These are phyloP conservation scores for Ceratorhiza oryzae-sativae DNA, from an alignment of 1,284 basidiomycete species.

Conservation along the genomic window DNA sequence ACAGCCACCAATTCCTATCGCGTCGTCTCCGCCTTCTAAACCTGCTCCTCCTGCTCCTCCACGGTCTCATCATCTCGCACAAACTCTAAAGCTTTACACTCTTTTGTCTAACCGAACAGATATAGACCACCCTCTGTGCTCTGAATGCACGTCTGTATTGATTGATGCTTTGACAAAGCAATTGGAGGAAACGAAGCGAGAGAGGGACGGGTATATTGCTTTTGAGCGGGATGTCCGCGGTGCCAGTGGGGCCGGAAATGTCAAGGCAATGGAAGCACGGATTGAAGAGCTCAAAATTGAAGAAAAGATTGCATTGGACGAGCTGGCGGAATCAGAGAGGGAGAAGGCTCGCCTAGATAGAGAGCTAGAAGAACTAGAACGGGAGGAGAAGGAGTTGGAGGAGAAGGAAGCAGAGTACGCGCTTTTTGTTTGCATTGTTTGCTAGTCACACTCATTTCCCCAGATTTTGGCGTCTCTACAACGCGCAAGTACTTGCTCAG, in stretches of 20 bases:
- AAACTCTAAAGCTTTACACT: conserved; percentile 76
- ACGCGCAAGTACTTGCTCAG: conserved; percentile 69
- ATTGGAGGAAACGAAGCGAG: conserved; percentile 88
- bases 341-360: conserved; percentile 77
- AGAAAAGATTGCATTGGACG: conserved; percentile 72
- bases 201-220: conserved; percentile 90
- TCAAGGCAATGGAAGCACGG: conserved; percentile 39
- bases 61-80: conserved; percentile 73
- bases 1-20: conserved; percentile 44
- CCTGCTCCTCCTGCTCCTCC: conserved; percentile 49
- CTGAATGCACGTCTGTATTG: conserved; percentile 88
- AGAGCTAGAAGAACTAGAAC: conserved; percentile 73
- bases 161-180: conserved; percentile 79
- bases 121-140: conserved; percentile 94
- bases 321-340: conserved; percentile 73
- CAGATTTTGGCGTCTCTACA: conserved; percentile 86
- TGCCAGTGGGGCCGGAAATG: conserved; percentile 54
- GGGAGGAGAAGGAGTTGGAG: conserved; percentile 77
- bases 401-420: conserved; percentile 81
- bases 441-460: background rate
- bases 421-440: conserved; percentile 29
- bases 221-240: conserved; percentile 87
- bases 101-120: conserved; percentile 81
- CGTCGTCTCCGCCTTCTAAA: conserved; percentile 55
- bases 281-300: conserved; percentile 79